phyloP scores from a whole-genome alignment of 208 protist genomes.

The Porcisia deanei region DNA sequence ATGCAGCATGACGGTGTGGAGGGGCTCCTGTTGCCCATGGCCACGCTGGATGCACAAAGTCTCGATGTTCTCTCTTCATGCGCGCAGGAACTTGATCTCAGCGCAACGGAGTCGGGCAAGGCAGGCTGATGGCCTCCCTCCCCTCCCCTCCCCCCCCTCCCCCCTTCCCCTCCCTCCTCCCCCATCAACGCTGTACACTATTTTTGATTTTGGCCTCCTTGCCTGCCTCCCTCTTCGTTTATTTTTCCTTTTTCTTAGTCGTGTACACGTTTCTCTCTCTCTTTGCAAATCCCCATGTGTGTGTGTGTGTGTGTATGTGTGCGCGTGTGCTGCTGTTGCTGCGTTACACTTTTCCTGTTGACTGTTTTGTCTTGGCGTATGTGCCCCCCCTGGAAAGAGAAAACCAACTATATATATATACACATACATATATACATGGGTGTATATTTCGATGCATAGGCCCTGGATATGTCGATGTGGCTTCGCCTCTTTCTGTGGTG shows the following conservation, averaged over 20 bases:
- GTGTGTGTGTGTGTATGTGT: not conserved
- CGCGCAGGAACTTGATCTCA: constrained; percentile 40
- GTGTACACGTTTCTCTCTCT: too few species aligned
- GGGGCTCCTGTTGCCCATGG: constrained; percentile 62
- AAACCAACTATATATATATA: not conserved
- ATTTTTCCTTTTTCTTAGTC: too few species aligned
- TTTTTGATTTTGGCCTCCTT: too few species aligned
- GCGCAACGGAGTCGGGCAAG: constrained; percentile 3
- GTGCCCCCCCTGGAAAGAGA: not conserved
- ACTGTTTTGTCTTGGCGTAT: too few species aligned
- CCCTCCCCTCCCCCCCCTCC: not conserved
- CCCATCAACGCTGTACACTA: not conserved
- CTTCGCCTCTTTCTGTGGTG: too few species aligned
- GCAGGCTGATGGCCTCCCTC: not conserved
- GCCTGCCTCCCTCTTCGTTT: too few species aligned
- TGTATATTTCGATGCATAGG: too few species aligned
- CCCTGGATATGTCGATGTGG: too few species aligned
- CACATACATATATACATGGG: not conserved
- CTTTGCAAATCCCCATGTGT: not conserved
- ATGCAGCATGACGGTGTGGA: constrained; percentile 61
- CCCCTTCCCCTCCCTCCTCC: not conserved
- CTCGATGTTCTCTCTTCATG: constrained; percentile 47
- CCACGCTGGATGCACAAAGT: constrained; percentile 51
- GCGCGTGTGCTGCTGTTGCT: not conserved
- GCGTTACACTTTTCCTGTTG: too few species aligned